Evolutionary conservation across 129 eudicot genomes (phyloP), one percentile per base, ranked within the genome.

Genomic region (Mikania micrantha): DNA sequence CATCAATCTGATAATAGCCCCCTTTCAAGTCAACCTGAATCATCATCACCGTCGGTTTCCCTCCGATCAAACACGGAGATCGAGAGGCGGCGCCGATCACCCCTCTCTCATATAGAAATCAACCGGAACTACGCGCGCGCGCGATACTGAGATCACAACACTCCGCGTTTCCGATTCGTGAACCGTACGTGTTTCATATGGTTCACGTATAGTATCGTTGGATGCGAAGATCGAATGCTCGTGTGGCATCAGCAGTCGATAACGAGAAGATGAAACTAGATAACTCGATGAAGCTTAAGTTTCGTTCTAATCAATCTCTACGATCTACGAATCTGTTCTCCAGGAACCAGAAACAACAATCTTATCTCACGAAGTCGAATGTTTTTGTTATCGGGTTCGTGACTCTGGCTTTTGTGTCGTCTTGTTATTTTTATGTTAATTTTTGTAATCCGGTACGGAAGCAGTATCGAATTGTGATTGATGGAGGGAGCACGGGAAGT

Each of bases 221-320:
- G 84, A 91, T 87, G 97, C 96, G 90, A 79, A 90, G 97, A 72
- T 77, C 82, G 80, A 91, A 85, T 85, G 95, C 88, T 62, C 88
- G 86, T 47, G 57, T 59, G 52, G 19, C 74, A 73, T 7, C 72
- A 35, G 47, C 74, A 67, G 60, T 31, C 49, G 72, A 79, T 79
- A 24, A 38, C 15, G 41, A 42, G 62, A 62, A 19, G 45, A 57
- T 29, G 27, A 19, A 59, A 53, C 87, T 84, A 87, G 89, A 90
- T 63, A 70, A 70, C 65, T 74, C 87, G 9, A 42, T 79, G 31
- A 90, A 87, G 74, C 73, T 74, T 13, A 84, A 84, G 28, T 78
- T 77, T 16, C 91, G 81, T 32, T 74, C 70, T 38, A 81, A 69
- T 59, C 81, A 78, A 20, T 15, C 73, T 16, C 34, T 57, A 19